Conservation (phyloP, 1,139 yeast genomes). For the Meyerozyma carpophila region DNA sequence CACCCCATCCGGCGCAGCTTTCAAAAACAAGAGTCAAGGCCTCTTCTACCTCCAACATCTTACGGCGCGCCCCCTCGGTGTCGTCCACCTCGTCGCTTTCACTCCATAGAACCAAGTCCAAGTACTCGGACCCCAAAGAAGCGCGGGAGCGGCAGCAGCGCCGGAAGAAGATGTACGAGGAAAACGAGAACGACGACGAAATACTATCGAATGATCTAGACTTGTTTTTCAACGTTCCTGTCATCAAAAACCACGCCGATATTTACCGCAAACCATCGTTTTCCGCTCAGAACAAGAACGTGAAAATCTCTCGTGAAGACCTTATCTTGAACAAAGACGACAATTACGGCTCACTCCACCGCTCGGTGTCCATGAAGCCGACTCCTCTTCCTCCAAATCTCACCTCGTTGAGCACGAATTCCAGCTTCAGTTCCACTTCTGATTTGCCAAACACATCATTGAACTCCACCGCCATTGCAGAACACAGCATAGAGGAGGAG, state of each 20-base stretch:
- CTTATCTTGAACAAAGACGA: slow-evolving; percentile 5
- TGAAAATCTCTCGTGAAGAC: slow-evolving; percentile 3
- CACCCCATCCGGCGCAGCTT: slow-evolving; percentile 2
- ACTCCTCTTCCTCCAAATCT: neutral
- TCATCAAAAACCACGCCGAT: slow-evolving; percentile 34
- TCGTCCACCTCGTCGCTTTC: slow-evolving; percentile 10
- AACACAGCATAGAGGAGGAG: slow-evolving; percentile 15
- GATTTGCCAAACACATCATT: slow-evolving; percentile 5
- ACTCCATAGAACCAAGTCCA: slow-evolving; percentile 30
- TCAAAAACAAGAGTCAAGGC: slow-evolving; percentile 3
- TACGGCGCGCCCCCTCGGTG: neutral
- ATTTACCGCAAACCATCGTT: slow-evolving; percentile 13
- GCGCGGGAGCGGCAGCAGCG: slow-evolving; percentile 34
- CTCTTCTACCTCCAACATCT: slow-evolving; percentile 7
- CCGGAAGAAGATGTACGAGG: slow-evolving; percentile 40
- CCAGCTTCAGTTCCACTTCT: slow-evolving; percentile 6
- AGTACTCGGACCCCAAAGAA: slow-evolving; percentile 31
- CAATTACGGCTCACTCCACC: neutral
- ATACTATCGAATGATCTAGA: slow-evolving; percentile 34
- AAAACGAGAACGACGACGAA: slow-evolving; percentile 40
- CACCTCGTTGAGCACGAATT: neutral
- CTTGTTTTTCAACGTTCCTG: slow-evolving; percentile 42
- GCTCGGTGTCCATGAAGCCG: neutral
- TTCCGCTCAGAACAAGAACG: slow-evolving; percentile 3
- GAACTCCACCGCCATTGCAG: slow-evolving; percentile 7